A percentile compares a stretch with the other conserved stretches of the same genome.
These are phyloP conservation scores for Rubus parviflorus DNA, from an alignment of 306 rosid species.

Conservation along the genomic window DNA sequence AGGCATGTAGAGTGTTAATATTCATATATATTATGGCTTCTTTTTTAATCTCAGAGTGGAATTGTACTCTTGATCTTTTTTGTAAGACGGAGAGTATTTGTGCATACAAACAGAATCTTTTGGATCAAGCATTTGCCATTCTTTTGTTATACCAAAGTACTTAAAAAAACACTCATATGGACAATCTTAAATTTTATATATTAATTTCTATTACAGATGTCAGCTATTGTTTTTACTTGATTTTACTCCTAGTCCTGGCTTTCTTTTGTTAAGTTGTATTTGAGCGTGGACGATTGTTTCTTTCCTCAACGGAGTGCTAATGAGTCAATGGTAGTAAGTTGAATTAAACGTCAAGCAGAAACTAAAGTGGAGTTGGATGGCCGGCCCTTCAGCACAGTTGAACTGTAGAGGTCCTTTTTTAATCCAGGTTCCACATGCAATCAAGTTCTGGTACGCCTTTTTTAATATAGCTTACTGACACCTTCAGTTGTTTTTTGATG, in stretches of 20 bases:
- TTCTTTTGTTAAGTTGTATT: too few relatives aligned
- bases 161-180: background rate
- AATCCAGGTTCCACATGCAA: too few relatives aligned
- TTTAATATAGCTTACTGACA: too few relatives aligned
- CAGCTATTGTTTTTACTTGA: background rate
- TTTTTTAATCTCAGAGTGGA: slow-evolving; percentile 21
- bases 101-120: slow-evolving; percentile 43
- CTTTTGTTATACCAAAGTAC: slow-evolving; percentile 20
- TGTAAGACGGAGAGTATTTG: slow-evolving; percentile 39
- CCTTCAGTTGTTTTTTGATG: too few relatives aligned
- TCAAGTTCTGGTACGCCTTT: too few relatives aligned
- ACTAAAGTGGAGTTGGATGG: too few relatives aligned
- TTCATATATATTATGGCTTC: slow-evolving; percentile 8
- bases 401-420: too few relatives aligned
- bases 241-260: background rate
- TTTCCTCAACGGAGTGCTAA: too few relatives aligned
- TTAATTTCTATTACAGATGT: background rate
- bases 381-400: too few relatives aligned
- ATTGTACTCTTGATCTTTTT: slow-evolving; percentile 20
- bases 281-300: too few relatives aligned
- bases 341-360: too few relatives aligned
- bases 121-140: slow-evolving; percentile 23
- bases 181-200: background rate
- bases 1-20: slow-evolving; percentile 16
- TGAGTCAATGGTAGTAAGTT: too few relatives aligned